A percentile compares a stretch with the other conserved stretches of the same genome.
phyloP scores from a whole-genome alignment of 2,329 filamentous ascomycete species.

The Paecilomyces fulvus region DNA sequence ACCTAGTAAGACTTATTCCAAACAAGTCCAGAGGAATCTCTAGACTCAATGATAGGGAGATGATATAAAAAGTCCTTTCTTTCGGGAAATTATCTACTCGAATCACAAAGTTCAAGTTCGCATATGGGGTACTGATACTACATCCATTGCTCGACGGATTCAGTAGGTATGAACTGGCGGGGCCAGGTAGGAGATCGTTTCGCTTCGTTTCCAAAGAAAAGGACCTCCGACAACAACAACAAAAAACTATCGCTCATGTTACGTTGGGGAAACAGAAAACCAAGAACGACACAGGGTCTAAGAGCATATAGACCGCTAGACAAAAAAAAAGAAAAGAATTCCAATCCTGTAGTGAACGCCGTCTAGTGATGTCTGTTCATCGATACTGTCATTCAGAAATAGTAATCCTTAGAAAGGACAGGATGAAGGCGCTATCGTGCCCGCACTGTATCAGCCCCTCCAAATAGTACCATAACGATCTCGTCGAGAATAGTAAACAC shows the following conservation, averaged over 20 bases:
- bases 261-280: neutral
- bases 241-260: neutral
- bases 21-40: no score
- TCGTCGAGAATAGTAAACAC: slow-evolving; percentile 66
- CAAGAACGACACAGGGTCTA: neutral
- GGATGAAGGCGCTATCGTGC: neutral
- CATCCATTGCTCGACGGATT: neutral
- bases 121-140: neutral
- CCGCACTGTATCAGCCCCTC: slow-evolving; percentile 14
- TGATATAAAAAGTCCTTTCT: no score
- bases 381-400: neutral
- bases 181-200: no score
- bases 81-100: no score
- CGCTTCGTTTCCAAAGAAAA: neutral
- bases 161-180: neutral
- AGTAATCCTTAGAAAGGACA: neutral
- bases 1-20: no score
- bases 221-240: neutral
- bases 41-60: no score
- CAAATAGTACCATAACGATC: slow-evolving; percentile 57
- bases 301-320: neutral
- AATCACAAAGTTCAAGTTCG: neutral
- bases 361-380: neutral
- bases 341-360: neutral
- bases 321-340: neutral